Evolutionary conservation across 805 yeast species (phyloP), one percentile per base, ranked within the genome.

Genomic region (Saccharomycopsis fibuligera): DNA sequence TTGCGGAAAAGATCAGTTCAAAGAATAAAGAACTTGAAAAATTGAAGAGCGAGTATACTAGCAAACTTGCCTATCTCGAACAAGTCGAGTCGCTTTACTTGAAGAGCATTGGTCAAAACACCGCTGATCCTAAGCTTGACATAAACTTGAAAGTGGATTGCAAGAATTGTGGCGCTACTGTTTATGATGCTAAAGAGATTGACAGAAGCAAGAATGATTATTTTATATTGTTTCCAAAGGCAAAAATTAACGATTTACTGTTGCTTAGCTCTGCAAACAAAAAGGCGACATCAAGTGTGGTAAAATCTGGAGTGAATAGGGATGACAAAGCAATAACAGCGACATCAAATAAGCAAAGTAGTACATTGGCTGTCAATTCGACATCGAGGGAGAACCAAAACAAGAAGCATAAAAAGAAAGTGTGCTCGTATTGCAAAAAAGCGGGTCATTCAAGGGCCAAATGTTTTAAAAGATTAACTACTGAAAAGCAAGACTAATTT

Each of bases 1-100:
- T 73, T n/a, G 76, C 76, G 0, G 54, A 62, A 42, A 61, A 62
- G 2, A 63, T 72, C 10, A 55, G 58, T 4, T 57, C 60, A 35
- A 73, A 72, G 55, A 67, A 69, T 29, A 60, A 60, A 37, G 73
- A 73, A 51, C 57, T 74, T 21, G 73, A 68, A 23, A 50, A 44
- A 2, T 54, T 58, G 30, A 59, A 61, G 35, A 40, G 47, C 16
- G 49, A 54, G n/a, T 64, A 62, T 31, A 44, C 48, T 4, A 49
- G 50, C 2, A 58, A 57, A 22, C 30, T 62, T 21, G 41, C 17
- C 6, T 30, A 45, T 8, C 41, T 64, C 12, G 61, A 62, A 4
- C 44, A 46, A 19, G 42, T 63, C 5, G 59, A 57, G 29, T 41
- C 35, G 3, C 21, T 33, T 4, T 48, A 59, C 14, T 52, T 48